Conservation (phyloP, 371 early-diverging fungal genomes). For the Lichtheimia ornata region DNA sequence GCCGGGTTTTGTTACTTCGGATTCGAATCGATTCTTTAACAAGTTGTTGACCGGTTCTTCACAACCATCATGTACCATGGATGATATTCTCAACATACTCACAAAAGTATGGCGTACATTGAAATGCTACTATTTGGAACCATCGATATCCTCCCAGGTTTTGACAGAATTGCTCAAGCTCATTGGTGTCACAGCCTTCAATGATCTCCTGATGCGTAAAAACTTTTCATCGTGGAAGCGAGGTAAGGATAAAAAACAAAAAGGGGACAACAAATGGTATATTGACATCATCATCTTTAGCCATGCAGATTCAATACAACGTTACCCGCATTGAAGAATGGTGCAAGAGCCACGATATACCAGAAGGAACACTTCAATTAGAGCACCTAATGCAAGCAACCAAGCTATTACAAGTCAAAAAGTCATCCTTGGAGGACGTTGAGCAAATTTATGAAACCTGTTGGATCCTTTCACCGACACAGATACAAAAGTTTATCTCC, state of each 20-base stretch:
- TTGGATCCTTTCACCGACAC: constrained; percentile 85
- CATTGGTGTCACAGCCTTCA: constrained; percentile 91
- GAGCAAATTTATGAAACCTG: constrained; percentile 93
- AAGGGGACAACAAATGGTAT: neutral
- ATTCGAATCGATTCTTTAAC: constrained; percentile 77
- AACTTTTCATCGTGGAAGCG: constrained; percentile 90
- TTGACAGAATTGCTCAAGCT: constrained; percentile 87
- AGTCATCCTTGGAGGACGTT: constrained; percentile 83
- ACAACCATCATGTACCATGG: constrained; percentile 81
- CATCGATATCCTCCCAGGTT: constrained; percentile 72
- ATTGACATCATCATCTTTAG: constrained; percentile 1
- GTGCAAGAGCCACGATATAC: constrained; percentile 86
- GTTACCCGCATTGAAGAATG: constrained; percentile 92
- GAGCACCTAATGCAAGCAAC: constrained; percentile 90
- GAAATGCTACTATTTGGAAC: constrained; percentile 94
- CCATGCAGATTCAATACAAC: constrained; percentile 95
- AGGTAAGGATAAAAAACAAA: constrained; percentile 34
- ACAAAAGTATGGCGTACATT: constrained; percentile 89
- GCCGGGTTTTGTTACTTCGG: constrained; percentile 88
- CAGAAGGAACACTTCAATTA: constrained; percentile 82
- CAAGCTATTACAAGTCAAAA: constrained; percentile 86
- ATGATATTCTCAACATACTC: constrained; percentile 87
- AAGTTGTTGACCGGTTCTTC: constrained; percentile 73
- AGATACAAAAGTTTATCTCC: constrained; percentile 89
- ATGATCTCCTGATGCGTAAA: constrained; percentile 89